Evolutionary conservation across 495 filamentous ascomycete species (phyloP).

Genomic region (Talaromyces proteolyticus): DNA sequence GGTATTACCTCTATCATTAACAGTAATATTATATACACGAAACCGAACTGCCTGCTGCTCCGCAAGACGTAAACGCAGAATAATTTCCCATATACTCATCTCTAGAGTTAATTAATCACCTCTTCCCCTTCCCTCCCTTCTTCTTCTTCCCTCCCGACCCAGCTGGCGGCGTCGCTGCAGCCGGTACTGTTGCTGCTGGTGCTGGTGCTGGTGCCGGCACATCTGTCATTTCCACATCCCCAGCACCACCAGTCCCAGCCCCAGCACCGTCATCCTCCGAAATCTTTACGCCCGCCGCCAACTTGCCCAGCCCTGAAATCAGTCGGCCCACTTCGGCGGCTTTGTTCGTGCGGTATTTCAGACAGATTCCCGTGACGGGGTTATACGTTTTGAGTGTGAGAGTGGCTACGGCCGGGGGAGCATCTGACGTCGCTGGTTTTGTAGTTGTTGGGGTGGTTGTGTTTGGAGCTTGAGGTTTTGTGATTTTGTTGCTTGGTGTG

Average conservation of each 20-base stretch:
- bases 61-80: no score
- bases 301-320: conserved; percentile 63
- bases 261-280: conserved; percentile 25
- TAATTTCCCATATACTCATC: no score
- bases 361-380: conserved; percentile 67
- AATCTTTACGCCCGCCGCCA: conserved; percentile 56
- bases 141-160: conserved; percentile 37
- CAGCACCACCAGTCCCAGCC: conserved; percentile 15
- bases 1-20: no score
- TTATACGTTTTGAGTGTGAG: conserved; percentile 89
- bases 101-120: conserved; percentile 20
- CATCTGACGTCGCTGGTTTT: conserved; percentile 23
- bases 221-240: conserved; percentile 34
- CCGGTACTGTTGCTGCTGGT: conserved; percentile 7
- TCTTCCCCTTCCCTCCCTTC: conserved; percentile 55
- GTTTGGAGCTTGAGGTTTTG: conserved; percentile 11
- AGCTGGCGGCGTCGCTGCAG: conserved; percentile 11
- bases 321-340: conserved; percentile 83
- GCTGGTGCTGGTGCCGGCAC: conserved; percentile 11
- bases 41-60: no score
- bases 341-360: conserved; percentile 90
- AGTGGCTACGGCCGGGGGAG: no score
- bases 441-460: conserved; percentile 18
- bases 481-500: conserved; percentile 2
- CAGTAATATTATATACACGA: neutral